Evolutionary conservation across 2,329 filamentous ascomycete genomes (phyloP).

Genomic region (Hypoxylon sp.): DNA sequence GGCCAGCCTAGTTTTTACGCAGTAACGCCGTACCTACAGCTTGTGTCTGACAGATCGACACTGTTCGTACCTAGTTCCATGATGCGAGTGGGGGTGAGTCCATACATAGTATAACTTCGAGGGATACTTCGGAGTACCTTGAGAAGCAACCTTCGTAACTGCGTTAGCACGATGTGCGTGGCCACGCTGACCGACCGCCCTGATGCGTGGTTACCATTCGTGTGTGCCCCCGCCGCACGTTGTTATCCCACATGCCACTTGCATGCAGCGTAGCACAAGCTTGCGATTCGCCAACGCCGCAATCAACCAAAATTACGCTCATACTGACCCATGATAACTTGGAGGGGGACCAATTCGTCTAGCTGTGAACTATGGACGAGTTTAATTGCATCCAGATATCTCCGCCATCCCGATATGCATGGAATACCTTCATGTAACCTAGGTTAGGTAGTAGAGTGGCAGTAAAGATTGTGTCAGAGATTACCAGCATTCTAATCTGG

Average conservation of each 20-base stretch:
- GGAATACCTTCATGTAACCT: constrained; percentile 8
- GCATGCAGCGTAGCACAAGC: constrained; percentile 35
- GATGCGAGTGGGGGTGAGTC: constrained; percentile 33
- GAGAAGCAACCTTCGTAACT: constrained; percentile 22
- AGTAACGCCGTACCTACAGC: constrained; percentile 36
- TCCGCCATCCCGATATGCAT: constrained; percentile 26
- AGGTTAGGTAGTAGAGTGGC: constrained; percentile 11
- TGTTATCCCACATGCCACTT: constrained; percentile 41
- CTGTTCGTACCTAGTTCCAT: constrained; percentile 34
- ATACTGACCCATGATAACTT: constrained; percentile 30
- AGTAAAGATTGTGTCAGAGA: constrained; percentile 28
- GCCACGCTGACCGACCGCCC: constrained; percentile 38
- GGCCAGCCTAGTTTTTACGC: constrained; percentile 34
- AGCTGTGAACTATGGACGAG: constrained; percentile 20
- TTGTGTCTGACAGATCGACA: constrained; percentile 45
- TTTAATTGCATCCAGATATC: constrained; percentile 39
- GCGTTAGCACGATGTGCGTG: constrained; percentile 32
- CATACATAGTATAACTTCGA: neutral
- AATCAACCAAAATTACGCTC: constrained; percentile 34
- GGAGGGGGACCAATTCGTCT: constrained; percentile 3
- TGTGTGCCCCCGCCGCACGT: constrained; percentile 40
- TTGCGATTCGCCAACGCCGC: constrained; percentile 42
- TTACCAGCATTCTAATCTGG: constrained; percentile 24
- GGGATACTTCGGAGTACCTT: constrained; percentile 28
- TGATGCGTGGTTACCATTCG: constrained; percentile 45